Conservation (phyloP, 2,329 filamentous ascomycete species). For the Trichoderma guizhouense region DNA sequence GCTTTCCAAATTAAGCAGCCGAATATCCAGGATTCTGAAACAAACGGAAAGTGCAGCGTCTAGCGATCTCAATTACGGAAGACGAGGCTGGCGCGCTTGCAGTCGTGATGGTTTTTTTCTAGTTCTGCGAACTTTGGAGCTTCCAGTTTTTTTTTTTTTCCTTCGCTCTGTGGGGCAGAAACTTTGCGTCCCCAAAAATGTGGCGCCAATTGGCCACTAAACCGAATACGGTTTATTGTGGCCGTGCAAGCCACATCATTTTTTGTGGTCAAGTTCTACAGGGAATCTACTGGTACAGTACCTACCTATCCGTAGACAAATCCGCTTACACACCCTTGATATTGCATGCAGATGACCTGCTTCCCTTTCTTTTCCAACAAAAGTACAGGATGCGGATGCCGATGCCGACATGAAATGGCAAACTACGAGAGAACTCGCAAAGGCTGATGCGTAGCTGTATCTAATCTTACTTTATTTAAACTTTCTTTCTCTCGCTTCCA, state of each 20-base stretch:
- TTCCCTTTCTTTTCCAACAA: too few relatives aligned
- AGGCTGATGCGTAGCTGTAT: too few relatives aligned
- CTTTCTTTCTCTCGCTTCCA: too few relatives aligned
- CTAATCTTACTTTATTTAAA: too few relatives aligned
- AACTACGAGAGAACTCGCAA: too few relatives aligned
- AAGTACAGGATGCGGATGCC: too few relatives aligned
- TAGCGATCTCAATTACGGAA: conserved; percentile 10
- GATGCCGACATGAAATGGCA: too few relatives aligned
- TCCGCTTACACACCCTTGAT: too few relatives aligned
- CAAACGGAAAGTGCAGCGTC: not conserved
- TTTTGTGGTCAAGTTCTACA: too few relatives aligned
- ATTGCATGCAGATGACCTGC: too few relatives aligned
- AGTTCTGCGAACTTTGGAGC: conserved; percentile 19
- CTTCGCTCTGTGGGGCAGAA: conserved; percentile 22
- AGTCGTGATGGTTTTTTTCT: conserved; percentile 17
- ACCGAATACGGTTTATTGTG: not conserved
- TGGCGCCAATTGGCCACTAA: conserved; percentile 21
- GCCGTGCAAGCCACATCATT: not conserved
- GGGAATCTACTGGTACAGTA: too few relatives aligned
- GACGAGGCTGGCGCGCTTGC: conserved; percentile 5
- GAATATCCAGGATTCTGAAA: not conserved
- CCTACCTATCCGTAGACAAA: too few relatives aligned
- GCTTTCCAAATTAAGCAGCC: not conserved
- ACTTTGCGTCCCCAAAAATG: conserved; percentile 14
- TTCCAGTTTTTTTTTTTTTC: conserved; percentile 25